phyloP scores from a whole-genome alignment of 805 yeast genomes.

The Zygoascus ofunaensis region DNA sequence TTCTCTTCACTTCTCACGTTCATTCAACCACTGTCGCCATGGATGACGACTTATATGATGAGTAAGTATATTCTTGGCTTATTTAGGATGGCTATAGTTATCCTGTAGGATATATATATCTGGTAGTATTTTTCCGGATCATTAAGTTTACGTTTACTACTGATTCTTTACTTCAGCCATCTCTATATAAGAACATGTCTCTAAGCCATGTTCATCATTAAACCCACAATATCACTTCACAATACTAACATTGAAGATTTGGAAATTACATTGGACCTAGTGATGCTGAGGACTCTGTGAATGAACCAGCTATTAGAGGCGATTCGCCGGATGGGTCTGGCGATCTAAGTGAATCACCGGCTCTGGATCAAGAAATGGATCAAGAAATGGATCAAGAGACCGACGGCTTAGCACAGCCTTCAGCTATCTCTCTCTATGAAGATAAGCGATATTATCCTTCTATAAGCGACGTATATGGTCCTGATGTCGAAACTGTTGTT shows the following conservation, averaged over 20 bases:
- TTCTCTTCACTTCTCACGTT: too few species aligned
- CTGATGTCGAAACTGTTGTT: slow-evolving; percentile 56
- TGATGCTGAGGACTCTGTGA: slow-evolving; percentile 14
- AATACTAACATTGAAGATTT: too few species aligned
- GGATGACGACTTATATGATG: slow-evolving; percentile 69
- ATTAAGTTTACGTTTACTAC: too few species aligned
- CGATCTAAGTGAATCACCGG: slow-evolving; percentile 11
- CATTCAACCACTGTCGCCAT: too few species aligned
- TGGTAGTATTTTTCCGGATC: too few species aligned
- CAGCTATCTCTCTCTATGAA: slow-evolving; percentile 37
- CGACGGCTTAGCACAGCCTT: too few species aligned
- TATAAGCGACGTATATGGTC: slow-evolving; percentile 42
- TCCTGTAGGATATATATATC: slow-evolving; percentile 11
- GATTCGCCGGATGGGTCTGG: slow-evolving; percentile 20
- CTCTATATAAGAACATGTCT: too few species aligned
- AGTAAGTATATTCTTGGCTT: slow-evolving; percentile 31
- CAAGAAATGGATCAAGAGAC: slow-evolving; percentile 3
- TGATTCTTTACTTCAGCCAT: too few species aligned
- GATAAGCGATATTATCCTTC: slow-evolving; percentile 38
- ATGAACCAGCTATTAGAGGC: too few species aligned
- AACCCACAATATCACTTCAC: too few species aligned
- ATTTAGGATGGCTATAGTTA: not conserved
- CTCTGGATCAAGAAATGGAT: slow-evolving; percentile 9
- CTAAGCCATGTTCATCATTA: too few species aligned
- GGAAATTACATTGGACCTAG: slow-evolving; percentile 29